Evolutionary conservation across 352 stramenopile species (phyloP), one percentile per base, ranked within the genome.

Genomic region (Phytophthora tentaculata): DNA sequence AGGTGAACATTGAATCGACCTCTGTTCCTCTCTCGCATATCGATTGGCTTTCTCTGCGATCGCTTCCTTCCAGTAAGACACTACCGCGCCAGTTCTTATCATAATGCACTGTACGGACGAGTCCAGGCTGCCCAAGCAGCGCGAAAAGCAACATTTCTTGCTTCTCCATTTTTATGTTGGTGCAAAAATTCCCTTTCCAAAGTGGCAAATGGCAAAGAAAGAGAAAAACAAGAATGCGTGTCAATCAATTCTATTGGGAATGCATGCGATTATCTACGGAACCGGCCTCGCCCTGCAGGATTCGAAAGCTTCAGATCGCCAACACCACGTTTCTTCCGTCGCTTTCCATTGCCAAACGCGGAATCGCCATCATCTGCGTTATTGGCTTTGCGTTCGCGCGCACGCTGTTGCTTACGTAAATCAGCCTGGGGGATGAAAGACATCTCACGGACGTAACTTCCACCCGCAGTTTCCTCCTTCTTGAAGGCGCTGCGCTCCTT

Each of bases 401-500:
- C 74, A 32, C 74, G 74, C 50, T 86, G 70, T 62, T 90, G 81
- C 67, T 86, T 87, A 12, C 65, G 61, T 50, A 86, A 44, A 41
- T 92, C 86, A 43, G 80, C 84, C 61, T 89, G 62, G 0, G 83
- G 86, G 12, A 92, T 77, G 57, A 92, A 93, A 14, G 84, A 90
- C 84, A 93, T 92, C 67, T 93, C 85, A 57, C 87, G 86, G 67
- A 91, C 84, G 77, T 94, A 93, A n/a, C 84, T 80, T 49, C 84
- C 85, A 45, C 82, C 73, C 16, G 69, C 76, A 41, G 69, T 89
- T 51, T 95, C 84, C 53, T 92, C 86, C 72, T 95, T 94, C 71
- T 94, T 92, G 74, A 92, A 95, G 17, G 83, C 76, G 49, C 86
- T 94, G 37, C 80, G 79, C 64, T 96, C 88, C 52, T 83, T 80